Evolutionary conservation across 257 asterid genomes (phyloP).

Genomic region (Nicotiana sylvestris): DNA sequence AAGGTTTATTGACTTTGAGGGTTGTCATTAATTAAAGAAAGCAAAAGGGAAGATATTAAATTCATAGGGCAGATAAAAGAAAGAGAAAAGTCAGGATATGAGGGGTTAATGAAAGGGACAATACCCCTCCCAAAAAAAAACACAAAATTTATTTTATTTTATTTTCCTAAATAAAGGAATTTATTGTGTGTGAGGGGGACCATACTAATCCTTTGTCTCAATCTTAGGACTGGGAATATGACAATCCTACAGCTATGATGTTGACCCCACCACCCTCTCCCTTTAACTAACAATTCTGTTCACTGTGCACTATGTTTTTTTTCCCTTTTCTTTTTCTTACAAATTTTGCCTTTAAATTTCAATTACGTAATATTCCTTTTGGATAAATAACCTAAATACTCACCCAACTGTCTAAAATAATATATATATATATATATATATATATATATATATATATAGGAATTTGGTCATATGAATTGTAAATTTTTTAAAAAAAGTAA

Average conservation of each 20-base stretch:
- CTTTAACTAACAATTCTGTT: neutral
- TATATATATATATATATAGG: no score
- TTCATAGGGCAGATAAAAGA: neutral
- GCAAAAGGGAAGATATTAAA: slow-evolving; percentile 8
- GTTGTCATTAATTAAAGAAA: neutral
- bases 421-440: no score
- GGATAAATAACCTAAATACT: no score
- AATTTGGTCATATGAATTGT: no score
- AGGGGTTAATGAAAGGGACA: slow-evolving; percentile 25
- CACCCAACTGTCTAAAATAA: no score
- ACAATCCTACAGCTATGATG: slow-evolving; percentile 23
- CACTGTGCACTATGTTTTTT: neutral
- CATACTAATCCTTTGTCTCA: slow-evolving; percentile 19
- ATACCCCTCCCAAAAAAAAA: neutral
- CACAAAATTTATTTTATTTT: neutral
- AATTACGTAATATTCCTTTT: no score
- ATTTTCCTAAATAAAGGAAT: neutral
- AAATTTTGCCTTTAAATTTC: neutral
- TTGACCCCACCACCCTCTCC: neutral
- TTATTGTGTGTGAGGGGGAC: slow-evolving; percentile 20
- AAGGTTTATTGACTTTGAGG: slow-evolving; percentile 1
- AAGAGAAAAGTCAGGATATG: slow-evolving; percentile 13
- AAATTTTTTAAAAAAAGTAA: no score
- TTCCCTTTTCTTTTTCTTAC: neutral
- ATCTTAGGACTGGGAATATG: slow-evolving; percentile 19